phyloP scores from a whole-genome alignment of 768 basidiomycete genomes.

The Pilatotrama ljubarskyi region DNA sequence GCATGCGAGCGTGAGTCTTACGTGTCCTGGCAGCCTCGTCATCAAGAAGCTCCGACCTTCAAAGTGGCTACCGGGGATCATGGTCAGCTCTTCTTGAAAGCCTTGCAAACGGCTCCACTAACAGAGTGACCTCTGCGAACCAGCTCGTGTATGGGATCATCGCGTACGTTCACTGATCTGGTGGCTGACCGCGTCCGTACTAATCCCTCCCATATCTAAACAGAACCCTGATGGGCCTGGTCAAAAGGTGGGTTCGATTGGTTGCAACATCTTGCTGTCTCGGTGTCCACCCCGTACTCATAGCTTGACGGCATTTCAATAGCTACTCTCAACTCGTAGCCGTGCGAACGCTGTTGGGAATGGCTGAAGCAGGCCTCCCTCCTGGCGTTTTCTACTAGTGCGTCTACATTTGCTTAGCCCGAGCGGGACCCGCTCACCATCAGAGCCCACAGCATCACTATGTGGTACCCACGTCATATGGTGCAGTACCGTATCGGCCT shows the following conservation, averaged over 20 bases:
- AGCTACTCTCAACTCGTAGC: constrained; percentile 63
- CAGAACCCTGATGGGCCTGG: constrained; percentile 67
- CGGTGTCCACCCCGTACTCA: no score
- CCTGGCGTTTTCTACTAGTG: constrained; percentile 75
- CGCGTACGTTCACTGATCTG: constrained; percentile 41
- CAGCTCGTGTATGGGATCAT: constrained; percentile 66
- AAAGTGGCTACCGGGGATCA: constrained; percentile 68
- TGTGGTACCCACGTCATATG: constrained; percentile 31
- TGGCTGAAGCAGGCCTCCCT: constrained; percentile 69
- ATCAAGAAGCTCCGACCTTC: constrained; percentile 67
- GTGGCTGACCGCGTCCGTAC: not conserved
- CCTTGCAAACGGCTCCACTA: not conserved
- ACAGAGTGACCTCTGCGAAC: not conserved
- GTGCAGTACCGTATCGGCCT: constrained; percentile 30
- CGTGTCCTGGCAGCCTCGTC: constrained; percentile 37
- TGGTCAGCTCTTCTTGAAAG: constrained; percentile 38
- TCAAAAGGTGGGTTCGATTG: constrained; percentile 62
- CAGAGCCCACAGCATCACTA: not conserved
- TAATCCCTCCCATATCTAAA: not conserved
- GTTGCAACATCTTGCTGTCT: no score
- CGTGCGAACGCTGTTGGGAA: constrained; percentile 55
- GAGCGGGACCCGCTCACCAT: not conserved
- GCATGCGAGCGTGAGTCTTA: not conserved
- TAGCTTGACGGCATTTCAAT: not conserved
- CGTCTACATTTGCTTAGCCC: not conserved